phyloP scores from a whole-genome alignment of 768 basidiomycete species.

The Boletus tomentosulus region DNA sequence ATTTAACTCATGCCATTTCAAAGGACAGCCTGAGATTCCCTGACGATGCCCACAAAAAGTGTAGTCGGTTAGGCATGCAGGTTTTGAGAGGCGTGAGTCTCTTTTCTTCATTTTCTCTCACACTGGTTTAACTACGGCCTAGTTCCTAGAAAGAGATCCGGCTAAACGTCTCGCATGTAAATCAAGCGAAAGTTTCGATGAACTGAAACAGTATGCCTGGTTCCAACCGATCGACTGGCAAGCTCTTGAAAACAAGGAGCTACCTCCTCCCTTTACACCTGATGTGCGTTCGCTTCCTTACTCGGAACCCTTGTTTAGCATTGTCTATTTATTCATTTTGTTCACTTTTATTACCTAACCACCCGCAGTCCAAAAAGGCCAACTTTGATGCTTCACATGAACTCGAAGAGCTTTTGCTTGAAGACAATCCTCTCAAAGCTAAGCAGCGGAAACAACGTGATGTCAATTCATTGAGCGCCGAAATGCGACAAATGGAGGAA shows the following conservation, averaged over 20 bases:
- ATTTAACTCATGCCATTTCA: constrained; percentile 88
- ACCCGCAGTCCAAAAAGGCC: constrained; percentile 88
- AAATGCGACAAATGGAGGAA: constrained; percentile 98
- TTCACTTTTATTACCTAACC: constrained; percentile 5
- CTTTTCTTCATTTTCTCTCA: constrained; percentile 8
- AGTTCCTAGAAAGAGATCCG: constrained; percentile 89
- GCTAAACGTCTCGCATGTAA: constrained; percentile 79
- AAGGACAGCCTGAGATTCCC: constrained; percentile 87
- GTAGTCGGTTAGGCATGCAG: constrained; percentile 71
- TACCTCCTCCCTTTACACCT: constrained; percentile 81
- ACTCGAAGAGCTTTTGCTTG: constrained; percentile 89
- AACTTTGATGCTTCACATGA: constrained; percentile 99
- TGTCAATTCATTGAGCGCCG: constrained; percentile 69
- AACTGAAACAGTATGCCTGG: constrained; percentile 81
- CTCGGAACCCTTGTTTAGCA: constrained; percentile 3
- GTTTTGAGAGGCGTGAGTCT: constrained; percentile 72
- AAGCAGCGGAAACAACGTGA: constrained; percentile 91
- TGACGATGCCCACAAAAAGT: constrained; percentile 80
- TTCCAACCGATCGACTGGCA: constrained; percentile 89
- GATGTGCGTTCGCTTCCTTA: constrained; percentile 51
- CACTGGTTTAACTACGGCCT: constrained; percentile 4
- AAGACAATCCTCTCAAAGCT: constrained; percentile 96
- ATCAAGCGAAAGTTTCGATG: constrained; percentile 74
- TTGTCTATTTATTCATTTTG: not conserved
- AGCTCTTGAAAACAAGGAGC: constrained; percentile 70